These are phyloP conservation scores for Tetrahymena borealis DNA, from an alignment of 73 alveolate species.

Conservation along the genomic window DNA sequence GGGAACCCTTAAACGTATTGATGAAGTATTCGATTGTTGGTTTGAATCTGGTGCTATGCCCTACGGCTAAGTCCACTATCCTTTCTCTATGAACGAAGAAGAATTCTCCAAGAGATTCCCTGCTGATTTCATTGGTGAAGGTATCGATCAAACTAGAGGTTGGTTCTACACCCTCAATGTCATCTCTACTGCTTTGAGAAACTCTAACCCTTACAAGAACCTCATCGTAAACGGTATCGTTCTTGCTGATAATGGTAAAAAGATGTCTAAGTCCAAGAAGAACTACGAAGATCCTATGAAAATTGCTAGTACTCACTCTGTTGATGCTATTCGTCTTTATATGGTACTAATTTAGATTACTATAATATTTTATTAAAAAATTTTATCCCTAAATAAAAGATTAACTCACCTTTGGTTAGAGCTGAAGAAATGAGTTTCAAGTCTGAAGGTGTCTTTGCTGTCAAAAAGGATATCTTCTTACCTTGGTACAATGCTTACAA, in stretches of 20 bases:
- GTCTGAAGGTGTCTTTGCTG: slow-evolving; percentile 82
- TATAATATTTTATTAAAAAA: not conserved
- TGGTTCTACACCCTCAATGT: slow-evolving; percentile 99
- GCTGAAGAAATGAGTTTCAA: slow-evolving; percentile 89
- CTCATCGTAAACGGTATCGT: slow-evolving; percentile 97
- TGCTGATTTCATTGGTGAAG: slow-evolving; percentile 99
- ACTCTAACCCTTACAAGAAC: slow-evolving; percentile 94
- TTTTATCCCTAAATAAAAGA: not conserved
- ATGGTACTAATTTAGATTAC: slow-evolving; percentile 2
- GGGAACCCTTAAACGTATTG: slow-evolving; percentile 94
- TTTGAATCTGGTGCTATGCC: slow-evolving; percentile 99
- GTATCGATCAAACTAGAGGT: slow-evolving; percentile 98
- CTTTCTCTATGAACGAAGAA: slow-evolving; percentile 79
- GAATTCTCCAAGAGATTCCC: slow-evolving; percentile 95
- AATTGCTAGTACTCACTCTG: slow-evolving; percentile 62
- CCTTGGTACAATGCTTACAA: slow-evolving; percentile 98
- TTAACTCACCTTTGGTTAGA: slow-evolving; percentile 92
- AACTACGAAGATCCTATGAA: slow-evolving; percentile 97
- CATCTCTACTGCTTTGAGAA: slow-evolving; percentile 88
- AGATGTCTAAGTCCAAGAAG: slow-evolving; percentile 95
- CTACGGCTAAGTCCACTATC: slow-evolving; percentile 94
- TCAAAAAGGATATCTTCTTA: slow-evolving; percentile 90
- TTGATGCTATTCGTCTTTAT: slow-evolving; percentile 94
- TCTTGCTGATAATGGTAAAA: slow-evolving; percentile 93
- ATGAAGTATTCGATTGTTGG: slow-evolving; percentile 99